phyloP scores from a whole-genome alignment of 331 rosid genomes.

The Quercus tomentella region DNA sequence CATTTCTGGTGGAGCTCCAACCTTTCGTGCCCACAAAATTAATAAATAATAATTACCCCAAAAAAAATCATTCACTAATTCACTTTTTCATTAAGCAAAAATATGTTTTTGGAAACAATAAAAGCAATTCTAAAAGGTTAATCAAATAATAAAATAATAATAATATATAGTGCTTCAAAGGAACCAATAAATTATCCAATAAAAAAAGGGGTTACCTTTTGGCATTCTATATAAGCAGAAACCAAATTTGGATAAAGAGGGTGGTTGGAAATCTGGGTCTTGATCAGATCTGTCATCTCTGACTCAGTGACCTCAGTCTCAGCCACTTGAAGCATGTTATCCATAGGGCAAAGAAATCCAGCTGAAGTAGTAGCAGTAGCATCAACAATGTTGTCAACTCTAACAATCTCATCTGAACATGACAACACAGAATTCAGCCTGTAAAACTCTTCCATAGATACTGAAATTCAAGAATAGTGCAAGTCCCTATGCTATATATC shows the following conservation, averaged over 20 bases:
- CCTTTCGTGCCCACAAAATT: conserved; percentile 31
- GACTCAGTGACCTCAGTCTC: conserved; percentile 28
- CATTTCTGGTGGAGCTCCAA: conserved; percentile 78
- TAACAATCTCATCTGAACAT: conserved; percentile 19
- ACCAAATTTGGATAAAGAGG: conserved; percentile 66
- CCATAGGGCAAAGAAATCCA: conserved; percentile 30
- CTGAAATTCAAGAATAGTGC: neutral
- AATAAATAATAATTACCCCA: neutral
- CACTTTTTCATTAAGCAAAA: neutral
- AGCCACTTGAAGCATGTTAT: conserved; percentile 18
- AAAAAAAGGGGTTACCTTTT: conserved; percentile 42
- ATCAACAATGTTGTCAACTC: conserved; percentile 11
- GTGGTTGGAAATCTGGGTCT: conserved; percentile 69
- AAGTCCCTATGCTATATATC: neutral
- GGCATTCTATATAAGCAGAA: conserved; percentile 66
- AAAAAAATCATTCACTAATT: neutral
- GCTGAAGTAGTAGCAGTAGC: conserved; percentile 5
- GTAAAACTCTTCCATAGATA: conserved; percentile 38
- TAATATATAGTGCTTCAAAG: neutral
- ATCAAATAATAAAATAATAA: neutral
- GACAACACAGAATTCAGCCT: conserved; percentile 22
- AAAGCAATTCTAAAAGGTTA: neutral
- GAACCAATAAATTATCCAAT: neutral
- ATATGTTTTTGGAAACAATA: neutral
- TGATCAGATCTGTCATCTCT: conserved; percentile 45